Percentiles rank a stretch among this genome's conserved stretches.
phyloP scores from a whole-genome alignment of 2,329 filamentous ascomycete species.

The Pestalotiopsis sp. region DNA sequence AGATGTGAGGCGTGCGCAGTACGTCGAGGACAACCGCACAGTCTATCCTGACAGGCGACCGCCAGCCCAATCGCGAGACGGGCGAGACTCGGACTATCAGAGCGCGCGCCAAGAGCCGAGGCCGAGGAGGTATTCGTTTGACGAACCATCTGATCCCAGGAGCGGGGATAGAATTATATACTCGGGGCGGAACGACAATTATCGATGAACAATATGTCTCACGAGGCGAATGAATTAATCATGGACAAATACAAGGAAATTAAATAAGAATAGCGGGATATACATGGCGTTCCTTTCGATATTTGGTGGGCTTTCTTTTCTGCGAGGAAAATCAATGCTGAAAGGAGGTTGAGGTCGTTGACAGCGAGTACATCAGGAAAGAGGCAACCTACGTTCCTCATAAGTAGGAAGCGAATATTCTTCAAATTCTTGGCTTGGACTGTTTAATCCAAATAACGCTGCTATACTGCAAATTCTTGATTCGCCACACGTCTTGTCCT shows the following conservation, averaged over 20 bases:
- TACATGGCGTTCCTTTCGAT: background rate
- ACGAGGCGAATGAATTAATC: background rate
- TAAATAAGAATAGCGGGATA: background rate
- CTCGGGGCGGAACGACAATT: background rate
- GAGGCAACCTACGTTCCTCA: no score
- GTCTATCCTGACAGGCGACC: background rate
- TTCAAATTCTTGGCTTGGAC: background rate
- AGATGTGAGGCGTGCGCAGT: slow-evolving; percentile 9
- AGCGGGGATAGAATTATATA: background rate
- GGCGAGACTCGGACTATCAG: background rate
- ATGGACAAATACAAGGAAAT: background rate
- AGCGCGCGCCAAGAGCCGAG: background rate
- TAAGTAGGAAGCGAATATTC: background rate
- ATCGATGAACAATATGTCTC: background rate
- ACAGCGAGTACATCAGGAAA: no score
- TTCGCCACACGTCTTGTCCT: background rate
- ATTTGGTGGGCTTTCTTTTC: no score
- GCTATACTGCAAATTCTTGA: background rate
- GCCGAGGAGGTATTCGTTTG: background rate
- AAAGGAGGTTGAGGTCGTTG: no score
- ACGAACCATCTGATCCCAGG: background rate
- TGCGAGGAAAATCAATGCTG: no score
- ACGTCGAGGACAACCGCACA: slow-evolving; percentile 8
- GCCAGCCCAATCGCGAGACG: background rate
- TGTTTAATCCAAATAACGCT: background rate